Base-by-base conservation (phyloP, 1,284 basidiomycete species). In the Fomitiporia mediterranea region DNA sequence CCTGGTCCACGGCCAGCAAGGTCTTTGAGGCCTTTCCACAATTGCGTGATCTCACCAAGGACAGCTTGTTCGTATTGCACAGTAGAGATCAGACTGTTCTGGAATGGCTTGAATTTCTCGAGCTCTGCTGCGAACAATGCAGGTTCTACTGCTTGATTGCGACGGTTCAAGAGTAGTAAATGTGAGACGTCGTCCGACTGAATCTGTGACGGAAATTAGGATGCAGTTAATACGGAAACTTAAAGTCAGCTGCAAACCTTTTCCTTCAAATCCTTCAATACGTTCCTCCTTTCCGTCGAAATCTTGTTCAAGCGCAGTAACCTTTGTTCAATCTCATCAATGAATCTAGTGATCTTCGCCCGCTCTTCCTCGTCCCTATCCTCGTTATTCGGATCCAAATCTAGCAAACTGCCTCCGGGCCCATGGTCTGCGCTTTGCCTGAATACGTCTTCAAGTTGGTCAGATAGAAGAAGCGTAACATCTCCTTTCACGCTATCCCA, bases 141-240 rank as follows among this genome's bases (percentile, higher is more conserved):
- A 0, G 90, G 86, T 63, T 98, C 94, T 3, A 91, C 87, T 37
- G 85, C 84, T 25, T 83, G 81, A 60, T 93, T 89, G 15, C 94
- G 87, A 13, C 93, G 84, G 67, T 98, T 97, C 52, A 98, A 81
- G 1, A 99, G 82, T 0, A 99, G 81, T 0, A 98, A 77, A 67
- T 97, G 94, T 0, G 95, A 98, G 7, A 99, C 96, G 65, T 99
- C 97, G 71, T 99, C 97, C 28, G 80, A 79, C 81, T 98, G 97
- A 46, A 98, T 83, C 91, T 95, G 66, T 1, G 34, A 44, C 11
- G 53, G 13, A 38, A 38, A 52, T 15, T 17, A 25, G 39, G 3
- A 46, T 46, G 25, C 5, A 21, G 17, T 30, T 8, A 4, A 15
- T 11, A 30, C 23, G 25, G 6, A 9, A 50, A 2, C 28, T 7